phyloP scores from a whole-genome alignment of 148 eudicot genomes.

The Rhododendron mucronatum region DNA sequence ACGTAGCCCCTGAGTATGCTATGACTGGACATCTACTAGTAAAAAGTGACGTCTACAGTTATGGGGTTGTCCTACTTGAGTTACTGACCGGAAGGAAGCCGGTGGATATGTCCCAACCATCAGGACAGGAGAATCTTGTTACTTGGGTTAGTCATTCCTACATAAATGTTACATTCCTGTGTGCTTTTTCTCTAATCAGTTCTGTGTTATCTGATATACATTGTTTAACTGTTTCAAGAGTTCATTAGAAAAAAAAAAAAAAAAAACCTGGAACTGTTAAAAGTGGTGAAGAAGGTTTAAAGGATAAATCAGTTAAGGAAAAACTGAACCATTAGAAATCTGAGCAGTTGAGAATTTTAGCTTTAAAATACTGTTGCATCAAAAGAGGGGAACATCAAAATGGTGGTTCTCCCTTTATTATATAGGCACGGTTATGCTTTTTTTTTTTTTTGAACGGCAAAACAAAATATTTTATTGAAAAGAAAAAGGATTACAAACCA shows the following conservation, averaged over 20 bases:
- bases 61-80: conserved; percentile 94
- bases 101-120: conserved; percentile 91
- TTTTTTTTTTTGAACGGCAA: too few species aligned
- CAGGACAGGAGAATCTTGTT: conserved; percentile 95
- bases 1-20: conserved; percentile 98
- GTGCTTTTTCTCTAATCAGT: not conserved
- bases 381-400: not conserved
- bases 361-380: not conserved
- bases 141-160: conserved; percentile 67
- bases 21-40: conserved; percentile 97
- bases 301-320: not conserved
- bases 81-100: conserved; percentile 92
- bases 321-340: not conserved
- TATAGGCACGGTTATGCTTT: not conserved
- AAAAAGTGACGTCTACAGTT: conserved; percentile 97
- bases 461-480: too few species aligned
- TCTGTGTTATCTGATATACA: not conserved
- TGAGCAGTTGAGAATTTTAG: not conserved
- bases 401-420: not conserved
- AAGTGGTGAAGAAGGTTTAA: not conserved
- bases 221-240: not conserved
- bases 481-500: too few species aligned
- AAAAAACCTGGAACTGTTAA: not conserved
- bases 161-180: not conserved
- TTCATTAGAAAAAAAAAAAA: not conserved